phyloP scores from a whole-genome alignment of 202 grass and related monocot species.

The Cymbopogon flexuosus region DNA sequence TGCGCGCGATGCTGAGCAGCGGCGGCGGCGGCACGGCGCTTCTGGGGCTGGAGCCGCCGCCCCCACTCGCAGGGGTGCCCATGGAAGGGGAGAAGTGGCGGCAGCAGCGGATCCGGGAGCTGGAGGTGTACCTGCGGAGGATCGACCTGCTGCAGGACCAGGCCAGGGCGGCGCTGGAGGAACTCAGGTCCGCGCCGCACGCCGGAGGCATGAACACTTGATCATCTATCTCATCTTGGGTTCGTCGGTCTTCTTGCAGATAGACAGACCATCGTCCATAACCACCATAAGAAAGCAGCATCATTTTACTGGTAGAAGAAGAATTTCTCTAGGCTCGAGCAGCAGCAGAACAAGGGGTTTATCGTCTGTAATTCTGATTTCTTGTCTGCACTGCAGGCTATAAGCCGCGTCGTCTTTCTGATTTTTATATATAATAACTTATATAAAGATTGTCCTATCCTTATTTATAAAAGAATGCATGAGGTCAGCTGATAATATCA shows the following conservation, averaged over 20 bases:
- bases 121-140: constrained; percentile 86
- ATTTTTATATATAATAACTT: constrained; percentile 16
- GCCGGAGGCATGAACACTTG: constrained; percentile 21
- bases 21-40: constrained; percentile 19
- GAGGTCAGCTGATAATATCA: not conserved
- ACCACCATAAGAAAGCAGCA: not conserved
- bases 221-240: not conserved
- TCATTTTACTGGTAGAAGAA: constrained; percentile 14
- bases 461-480: not conserved
- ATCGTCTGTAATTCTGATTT: constrained; percentile 30
- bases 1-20: constrained; percentile 46
- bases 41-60: constrained; percentile 38
- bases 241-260: constrained; percentile 21
- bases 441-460: not conserved
- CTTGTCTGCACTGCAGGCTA: not conserved
- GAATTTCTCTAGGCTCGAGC: constrained; percentile 21
- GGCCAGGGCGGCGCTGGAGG: constrained; percentile 56
- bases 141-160: constrained; percentile 85
- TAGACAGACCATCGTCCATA: constrained; percentile 34
- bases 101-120: constrained; percentile 73
- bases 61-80: constrained; percentile 13
- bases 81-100: constrained; percentile 73
- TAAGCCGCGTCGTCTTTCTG: not conserved
- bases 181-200: constrained; percentile 48
- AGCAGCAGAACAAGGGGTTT: not conserved